A percentile compares a stretch with the other conserved stretches of the same genome.
Evolutionary conservation across 176 grass and related monocot species (phyloP).

Genomic region (Carex littledalei): DNA sequence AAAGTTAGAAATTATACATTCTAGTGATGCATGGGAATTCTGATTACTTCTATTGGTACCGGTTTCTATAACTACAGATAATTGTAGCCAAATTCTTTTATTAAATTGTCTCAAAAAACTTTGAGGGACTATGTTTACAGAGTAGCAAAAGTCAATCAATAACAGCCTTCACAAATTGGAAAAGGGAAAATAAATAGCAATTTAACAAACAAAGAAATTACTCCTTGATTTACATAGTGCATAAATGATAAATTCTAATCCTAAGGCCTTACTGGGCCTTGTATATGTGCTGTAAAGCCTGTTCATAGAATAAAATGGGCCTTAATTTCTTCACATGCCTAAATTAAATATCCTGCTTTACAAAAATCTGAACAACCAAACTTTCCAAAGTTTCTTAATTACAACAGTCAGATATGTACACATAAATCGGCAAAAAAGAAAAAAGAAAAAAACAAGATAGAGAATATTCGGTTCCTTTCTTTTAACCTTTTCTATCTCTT

Average conservation of each 20-base stretch:
- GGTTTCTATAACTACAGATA: background rate
- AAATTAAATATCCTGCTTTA: background rate
- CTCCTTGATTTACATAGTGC: too few species aligned
- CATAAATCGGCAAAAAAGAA: background rate
- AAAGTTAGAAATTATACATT: too few species aligned
- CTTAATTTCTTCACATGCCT: background rate
- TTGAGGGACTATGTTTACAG: too few species aligned
- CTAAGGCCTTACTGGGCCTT: background rate
- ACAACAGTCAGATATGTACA: background rate
- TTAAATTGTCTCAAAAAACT: background rate
- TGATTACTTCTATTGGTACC: background rate
- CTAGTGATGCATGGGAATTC: background rate
- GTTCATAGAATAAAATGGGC: background rate
- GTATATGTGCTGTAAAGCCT: background rate
- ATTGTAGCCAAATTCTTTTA: background rate
- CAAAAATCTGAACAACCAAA: background rate
- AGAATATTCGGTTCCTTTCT: too few species aligned
- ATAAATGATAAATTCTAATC: background rate
- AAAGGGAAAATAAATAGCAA: background rate
- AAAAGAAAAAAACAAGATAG: background rate
- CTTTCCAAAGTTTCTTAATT: background rate
- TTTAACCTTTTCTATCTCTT: too few species aligned
- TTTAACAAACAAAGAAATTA: background rate
- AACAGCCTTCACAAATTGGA: too few species aligned
- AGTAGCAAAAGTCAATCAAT: too few species aligned